phyloP scores from a whole-genome alignment of 331 rosid genomes.

The Dryas integrifolia region DNA sequence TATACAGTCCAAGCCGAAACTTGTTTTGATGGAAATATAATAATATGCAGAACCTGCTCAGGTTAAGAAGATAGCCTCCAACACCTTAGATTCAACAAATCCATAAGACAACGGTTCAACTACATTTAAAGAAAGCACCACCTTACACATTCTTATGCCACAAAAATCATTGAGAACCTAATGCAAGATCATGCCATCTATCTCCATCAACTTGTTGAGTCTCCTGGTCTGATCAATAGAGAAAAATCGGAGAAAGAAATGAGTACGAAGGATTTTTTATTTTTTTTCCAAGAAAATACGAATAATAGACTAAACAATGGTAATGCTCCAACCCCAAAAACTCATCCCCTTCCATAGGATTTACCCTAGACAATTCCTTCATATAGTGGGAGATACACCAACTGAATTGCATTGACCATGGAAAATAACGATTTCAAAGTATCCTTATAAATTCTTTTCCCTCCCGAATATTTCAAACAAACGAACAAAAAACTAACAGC shows the following conservation, averaged over 20 bases:
- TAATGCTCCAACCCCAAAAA: background rate
- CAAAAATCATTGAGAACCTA: slow-evolving; percentile 39
- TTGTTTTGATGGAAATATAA: no score
- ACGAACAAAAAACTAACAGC: background rate
- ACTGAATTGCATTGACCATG: background rate
- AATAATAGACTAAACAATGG: no score
- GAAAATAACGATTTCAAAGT: background rate
- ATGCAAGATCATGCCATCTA: slow-evolving; percentile 78
- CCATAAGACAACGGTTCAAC: background rate
- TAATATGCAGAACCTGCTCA: background rate
- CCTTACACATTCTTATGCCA: background rate
- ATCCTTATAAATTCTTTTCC: background rate
- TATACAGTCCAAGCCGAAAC: no score
- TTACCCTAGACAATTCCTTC: background rate
- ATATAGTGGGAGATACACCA: background rate
- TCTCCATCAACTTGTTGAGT: slow-evolving; percentile 57
- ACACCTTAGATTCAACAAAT: background rate
- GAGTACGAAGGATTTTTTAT: background rate
- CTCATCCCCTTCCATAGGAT: background rate
- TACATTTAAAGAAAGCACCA: background rate
- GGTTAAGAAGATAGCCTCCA: background rate
- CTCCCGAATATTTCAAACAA: background rate
- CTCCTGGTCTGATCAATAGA: slow-evolving; percentile 57
- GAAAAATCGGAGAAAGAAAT: slow-evolving; percentile 2
- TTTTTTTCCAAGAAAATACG: background rate